Conservation (phyloP, 441 rosid genomes). For the Populus trichocarpa region DNA sequence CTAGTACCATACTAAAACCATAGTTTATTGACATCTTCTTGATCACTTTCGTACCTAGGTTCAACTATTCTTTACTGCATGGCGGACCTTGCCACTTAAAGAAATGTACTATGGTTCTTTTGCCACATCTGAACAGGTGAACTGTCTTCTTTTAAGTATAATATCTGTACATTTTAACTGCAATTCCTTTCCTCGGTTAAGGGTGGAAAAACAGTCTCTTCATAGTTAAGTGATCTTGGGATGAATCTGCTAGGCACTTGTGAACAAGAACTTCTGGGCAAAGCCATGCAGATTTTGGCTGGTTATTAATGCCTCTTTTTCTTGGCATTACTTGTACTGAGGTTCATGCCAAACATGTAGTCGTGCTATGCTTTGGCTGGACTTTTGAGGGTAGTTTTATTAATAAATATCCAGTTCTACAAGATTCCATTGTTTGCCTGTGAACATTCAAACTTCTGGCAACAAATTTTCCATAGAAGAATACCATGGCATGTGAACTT, state of each 20-base stretch:
- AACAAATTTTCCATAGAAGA: too few species aligned
- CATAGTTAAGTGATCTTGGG: not conserved
- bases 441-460: not conserved
- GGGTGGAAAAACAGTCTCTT: not conserved
- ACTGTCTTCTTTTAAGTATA: not conserved
- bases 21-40: not conserved
- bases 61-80: constrained; percentile 52
- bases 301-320: not conserved
- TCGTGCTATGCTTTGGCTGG: not conserved
- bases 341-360: not conserved
- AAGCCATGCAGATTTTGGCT: not conserved
- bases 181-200: not conserved
- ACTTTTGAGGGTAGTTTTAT: not conserved
- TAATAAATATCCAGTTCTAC: not conserved
- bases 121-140: constrained; percentile 62
- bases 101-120: constrained; percentile 57
- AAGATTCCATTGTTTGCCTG: not conserved
- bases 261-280: too few species aligned
- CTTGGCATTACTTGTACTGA: not conserved
- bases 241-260: not conserved
- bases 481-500: too few species aligned
- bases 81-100: constrained; percentile 48
- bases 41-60: constrained; percentile 31
- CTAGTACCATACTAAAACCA: too few species aligned
- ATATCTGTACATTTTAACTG: too few species aligned